Evolutionary conservation across 345 rosid genomes (phyloP).

Genomic region (Trapa incisa): DNA sequence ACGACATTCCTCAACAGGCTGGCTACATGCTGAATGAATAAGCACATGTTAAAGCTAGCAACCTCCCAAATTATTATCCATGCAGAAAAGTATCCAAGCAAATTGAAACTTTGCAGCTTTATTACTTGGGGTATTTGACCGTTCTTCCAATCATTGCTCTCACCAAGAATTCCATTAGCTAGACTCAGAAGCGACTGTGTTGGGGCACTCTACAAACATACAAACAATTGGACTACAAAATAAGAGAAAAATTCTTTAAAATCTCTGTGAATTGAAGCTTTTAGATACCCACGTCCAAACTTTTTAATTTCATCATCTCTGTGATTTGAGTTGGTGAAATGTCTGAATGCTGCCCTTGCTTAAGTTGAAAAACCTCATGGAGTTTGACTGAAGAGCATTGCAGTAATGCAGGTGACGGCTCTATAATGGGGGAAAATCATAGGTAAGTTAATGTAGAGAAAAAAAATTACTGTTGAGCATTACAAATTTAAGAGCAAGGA

Average conservation of each 20-base stretch:
- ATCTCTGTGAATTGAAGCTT: not conserved
- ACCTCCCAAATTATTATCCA: not conserved
- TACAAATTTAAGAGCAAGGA: conserved; percentile 6
- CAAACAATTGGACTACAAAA: conserved; percentile 5
- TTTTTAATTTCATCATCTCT: conserved; percentile 80
- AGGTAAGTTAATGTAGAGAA: not conserved
- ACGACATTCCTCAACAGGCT: conserved; percentile 71
- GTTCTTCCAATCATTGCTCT: conserved; percentile 68
- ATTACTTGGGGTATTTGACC: conserved; percentile 83
- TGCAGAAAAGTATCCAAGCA: not conserved
- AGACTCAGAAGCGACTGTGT: conserved; percentile 83
- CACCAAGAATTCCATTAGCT: conserved; percentile 79
- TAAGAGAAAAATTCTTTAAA: not conserved
- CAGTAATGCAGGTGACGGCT: conserved; percentile 37
- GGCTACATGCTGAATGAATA: conserved; percentile 64
- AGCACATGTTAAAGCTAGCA: conserved; percentile 10
- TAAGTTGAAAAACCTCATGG: conserved; percentile 79
- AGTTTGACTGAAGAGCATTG: conserved; percentile 65
- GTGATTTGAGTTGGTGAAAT: conserved; percentile 70
- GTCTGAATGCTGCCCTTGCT: conserved; percentile 72
- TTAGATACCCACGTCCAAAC: conserved; percentile 46
- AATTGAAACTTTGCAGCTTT: not conserved
- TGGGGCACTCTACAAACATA: conserved; percentile 66
- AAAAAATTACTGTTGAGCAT: not conserved
- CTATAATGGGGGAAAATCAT: conserved; percentile 19